Evolutionary conservation across 805 yeast species (phyloP), one percentile per base, ranked within the genome.

Genomic region (Brettanomyces nanus): DNA sequence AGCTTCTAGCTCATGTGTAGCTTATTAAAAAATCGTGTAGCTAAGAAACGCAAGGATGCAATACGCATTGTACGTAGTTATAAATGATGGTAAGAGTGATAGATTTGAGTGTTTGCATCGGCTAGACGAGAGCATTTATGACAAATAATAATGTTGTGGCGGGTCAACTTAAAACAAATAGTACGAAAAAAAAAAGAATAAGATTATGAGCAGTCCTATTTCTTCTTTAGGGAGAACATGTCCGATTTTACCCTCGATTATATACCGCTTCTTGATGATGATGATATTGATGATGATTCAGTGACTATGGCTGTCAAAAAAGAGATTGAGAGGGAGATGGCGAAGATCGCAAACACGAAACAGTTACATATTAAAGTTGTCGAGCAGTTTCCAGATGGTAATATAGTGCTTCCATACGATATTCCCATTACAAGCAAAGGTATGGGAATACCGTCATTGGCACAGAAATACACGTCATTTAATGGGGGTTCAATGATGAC

Each of bases 401-500:
- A 14, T 6, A 21, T n/a, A 6, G 30, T 11, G 20, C 30, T 23
- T 15, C 36, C 36, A 6, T 21, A 17, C 6, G n/a, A 23, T 6
- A 26, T 35, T 13, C 15, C n/a, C 6, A 17, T 19, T 13, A 15
- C 14, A 10, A 18, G 4, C 5, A 20, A 18, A 5, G 37, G 25
- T 13, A 14, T 27, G 15, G 23, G 25, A 9, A 28, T 19, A 17
- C 11, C 15, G 9, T 7, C 10, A 13, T 20, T 43, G 13, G 39
- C 44, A 18, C 36, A 44, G 4, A 43, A 38, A 22, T 45, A 45
- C 26, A 41, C 44, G 7, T 15, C 19, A 2, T 13, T 35, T 7
- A 10, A 29, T 4, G 18, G 31, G 7, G 41, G 25, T 13, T 26
- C 27, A 4, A 22, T 3, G 17, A 11, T n/a, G n/a, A 19, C 18